Base-by-base conservation (phyloP, 2,329 filamentous ascomycete species). In the Sclerotinia nivalis region DNA sequence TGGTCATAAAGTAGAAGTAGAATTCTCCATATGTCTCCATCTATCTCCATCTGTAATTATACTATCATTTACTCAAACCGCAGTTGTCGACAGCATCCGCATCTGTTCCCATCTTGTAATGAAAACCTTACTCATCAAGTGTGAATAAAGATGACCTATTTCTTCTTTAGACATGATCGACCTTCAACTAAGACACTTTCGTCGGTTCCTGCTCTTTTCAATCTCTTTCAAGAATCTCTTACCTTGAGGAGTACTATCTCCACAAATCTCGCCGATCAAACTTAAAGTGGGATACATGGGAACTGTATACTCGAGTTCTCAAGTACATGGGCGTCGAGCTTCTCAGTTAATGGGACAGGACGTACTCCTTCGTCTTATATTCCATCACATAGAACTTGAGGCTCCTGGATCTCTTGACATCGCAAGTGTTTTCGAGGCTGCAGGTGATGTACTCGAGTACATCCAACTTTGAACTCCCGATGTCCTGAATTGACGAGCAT, bases 151-250 rank as follows among this genome's bases (percentile, higher is more conserved):
- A 49, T 50, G 34, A 12, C 45, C 12, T 62, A 62, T 50, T 49
- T 50, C 28, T 37, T 62, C 20, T 37, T 62, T 62, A 13, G 60
- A 25, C 9, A 64, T 64, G 60, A 64, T 64, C 60, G 60, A 64
- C 60, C 8, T 50, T 28, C 22, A 64, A 40, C 31, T 64, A 64
- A 52, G 31, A 52, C 47, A 50, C 47, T 64, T 64, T 52, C 47
- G 60, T 52, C 40, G 2, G 10, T 25, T 12, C 37, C 31, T 52
- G 25, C n/a, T 52, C 18, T 50, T 52, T 25, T 52, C 45, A 31
- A 28, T 25, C 45, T 50, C 60, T 64, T 52, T 52, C 25, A 1
- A 13, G 45, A 15, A 25, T 22, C 25, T 37, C 22, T 50, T 28
- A 9, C n/a, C 40, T 20, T 43, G 7, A 18, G 15, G n/a, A 40